Conservation (phyloP, 768 basidiomycete genomes). For the Xerocomus potaroensis region DNA sequence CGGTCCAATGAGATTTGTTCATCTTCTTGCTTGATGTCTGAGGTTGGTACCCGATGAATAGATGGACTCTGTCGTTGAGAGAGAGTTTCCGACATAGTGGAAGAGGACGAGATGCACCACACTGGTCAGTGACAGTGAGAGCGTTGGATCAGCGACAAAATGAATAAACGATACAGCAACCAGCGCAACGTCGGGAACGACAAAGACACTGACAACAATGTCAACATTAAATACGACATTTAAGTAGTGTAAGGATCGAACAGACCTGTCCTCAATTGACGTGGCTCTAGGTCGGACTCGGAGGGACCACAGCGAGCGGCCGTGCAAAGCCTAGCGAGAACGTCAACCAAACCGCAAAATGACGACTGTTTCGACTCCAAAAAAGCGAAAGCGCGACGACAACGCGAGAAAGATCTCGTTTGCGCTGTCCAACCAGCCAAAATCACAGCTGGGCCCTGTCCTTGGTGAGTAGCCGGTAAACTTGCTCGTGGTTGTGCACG, state of each 20-base stretch:
- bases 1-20: constrained; percentile 6
- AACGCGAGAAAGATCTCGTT: constrained; percentile 35
- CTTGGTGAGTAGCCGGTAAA: constrained; percentile 39
- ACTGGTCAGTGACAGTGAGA: constrained; percentile 14
- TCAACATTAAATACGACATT: constrained; percentile 11
- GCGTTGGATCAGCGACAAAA: constrained; percentile 20
- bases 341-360: constrained; percentile 19
- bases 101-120: constrained; percentile 13
- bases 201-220: constrained; percentile 8
- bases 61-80: constrained; percentile 29
- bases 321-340: constrained; percentile 5
- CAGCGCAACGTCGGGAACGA: constrained; percentile 19
- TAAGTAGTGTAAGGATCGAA: constrained; percentile 5
- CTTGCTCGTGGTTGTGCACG: constrained; percentile 26
- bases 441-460: constrained; percentile 43
- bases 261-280: constrained; percentile 23
- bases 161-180: constrained; percentile 18
- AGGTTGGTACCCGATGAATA: constrained; percentile 8
- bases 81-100: constrained; percentile 29
- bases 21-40: constrained; percentile 12
- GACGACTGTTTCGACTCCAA: constrained; percentile 27
- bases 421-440: constrained; percentile 32
- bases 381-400: constrained; percentile 48
- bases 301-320: background rate
- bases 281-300: constrained; percentile 10